These are phyloP conservation scores for Trebouxia sp. DNA, from an alignment of 139 green algal genomes.

Conservation along the genomic window DNA sequence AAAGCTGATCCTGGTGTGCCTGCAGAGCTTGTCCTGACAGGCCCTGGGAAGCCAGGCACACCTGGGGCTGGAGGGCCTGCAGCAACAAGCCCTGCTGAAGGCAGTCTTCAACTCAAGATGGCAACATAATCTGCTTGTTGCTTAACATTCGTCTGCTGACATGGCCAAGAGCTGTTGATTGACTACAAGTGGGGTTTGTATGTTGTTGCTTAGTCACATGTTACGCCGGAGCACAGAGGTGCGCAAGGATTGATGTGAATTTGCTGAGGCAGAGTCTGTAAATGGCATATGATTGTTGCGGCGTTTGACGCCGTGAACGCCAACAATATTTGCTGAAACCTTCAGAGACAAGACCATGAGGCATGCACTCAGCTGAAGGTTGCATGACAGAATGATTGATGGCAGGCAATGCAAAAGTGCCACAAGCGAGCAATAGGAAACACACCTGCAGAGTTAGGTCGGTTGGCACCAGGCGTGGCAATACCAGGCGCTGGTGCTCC, in stretches of 20 bases:
- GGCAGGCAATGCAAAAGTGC: no score
- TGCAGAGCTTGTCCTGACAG: constrained; percentile 9
- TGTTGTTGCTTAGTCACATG: no score
- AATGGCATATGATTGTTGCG: no score
- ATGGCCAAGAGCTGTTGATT: not conserved
- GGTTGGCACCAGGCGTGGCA: not conserved
- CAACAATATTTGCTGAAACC: no score
- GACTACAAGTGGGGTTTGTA: no score
- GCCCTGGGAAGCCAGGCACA: not conserved
- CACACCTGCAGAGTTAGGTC: constrained; percentile 10
- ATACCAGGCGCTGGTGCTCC: not conserved
- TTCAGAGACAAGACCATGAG: no score
- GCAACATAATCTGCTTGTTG: not conserved
- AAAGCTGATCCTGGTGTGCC: not conserved
- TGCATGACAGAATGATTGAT: not conserved
- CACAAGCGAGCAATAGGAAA: not conserved
- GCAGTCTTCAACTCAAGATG: no score
- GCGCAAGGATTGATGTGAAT: no score
- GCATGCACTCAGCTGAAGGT: no score
- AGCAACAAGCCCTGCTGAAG: not conserved
- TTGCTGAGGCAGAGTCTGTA: no score
- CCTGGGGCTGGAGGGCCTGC: not conserved
- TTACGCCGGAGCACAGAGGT: no score
- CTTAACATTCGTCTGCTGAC: not conserved
- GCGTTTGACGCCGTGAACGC: no score